Evolutionary conservation across 2,329 filamentous ascomycete genomes (phyloP), one percentile per base, ranked within the genome.

Genomic region (Paraphoma sp.): DNA sequence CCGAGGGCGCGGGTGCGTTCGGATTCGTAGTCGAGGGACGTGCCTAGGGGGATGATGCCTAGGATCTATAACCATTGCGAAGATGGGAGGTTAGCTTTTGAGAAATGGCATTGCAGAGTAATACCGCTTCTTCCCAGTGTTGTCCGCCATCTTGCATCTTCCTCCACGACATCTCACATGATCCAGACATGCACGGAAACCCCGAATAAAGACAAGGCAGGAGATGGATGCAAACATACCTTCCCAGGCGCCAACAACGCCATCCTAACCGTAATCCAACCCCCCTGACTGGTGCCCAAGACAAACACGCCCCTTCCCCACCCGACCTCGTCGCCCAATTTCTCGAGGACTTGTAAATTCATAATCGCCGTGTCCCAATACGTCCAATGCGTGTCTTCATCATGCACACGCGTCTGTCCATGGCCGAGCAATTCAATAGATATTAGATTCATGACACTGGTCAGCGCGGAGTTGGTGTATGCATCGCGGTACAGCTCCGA

Each of bases 331-430:
- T 36, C 77, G 0, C 73, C 72, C 7, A 84, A 54, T 1, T 63
- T 67, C 23, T 78, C 73, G 56, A 80, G 64, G 5, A 78, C 77
- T 59, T 78, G 75, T 11, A 80, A 28, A 48, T 75, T 76, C 75
- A 79, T 83, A 51, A 79, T 75, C 1, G 82, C 82, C 0, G 81
- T 79, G 62, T 84, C 82, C 83, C 83, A 85, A 65, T 85, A 85
- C 6, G 82, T 85, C 63, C 78, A 85, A 45, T 83, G 76, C 54
- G 33, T 36, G 10, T 82, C 78, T 3, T 67, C 60, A 18, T 73
- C 69, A 6, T 50, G 50, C 4, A 78, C 77, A 9, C 78, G 71
- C 4, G 83, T 85, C 54, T 79, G 68, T 4, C 83, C 83, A 64
- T 85, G 83, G 18, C 83, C 83, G 10, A 85, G 76, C 5, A 80